A percentile compares a stretch with the other conserved stretches of the same genome.
These are phyloP conservation scores for Cyberlindnera amylophila DNA, from an alignment of 805 yeast species.

Conservation along the genomic window DNA sequence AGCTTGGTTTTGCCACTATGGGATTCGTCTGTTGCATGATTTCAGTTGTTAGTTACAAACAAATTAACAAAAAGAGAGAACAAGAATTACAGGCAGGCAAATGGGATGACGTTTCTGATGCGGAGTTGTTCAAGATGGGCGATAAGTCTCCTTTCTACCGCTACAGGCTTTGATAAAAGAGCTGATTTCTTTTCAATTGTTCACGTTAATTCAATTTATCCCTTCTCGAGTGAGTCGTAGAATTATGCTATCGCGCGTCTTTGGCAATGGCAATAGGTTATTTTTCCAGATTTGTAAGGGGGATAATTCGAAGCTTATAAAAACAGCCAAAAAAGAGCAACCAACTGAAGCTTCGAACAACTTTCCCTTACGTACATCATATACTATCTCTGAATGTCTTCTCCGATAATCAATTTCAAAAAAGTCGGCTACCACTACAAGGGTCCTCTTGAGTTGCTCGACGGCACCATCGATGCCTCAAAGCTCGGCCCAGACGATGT, in stretches of 20 bases:
- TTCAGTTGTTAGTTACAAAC: conserved; percentile 22
- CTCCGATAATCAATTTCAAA: conserved; percentile 1
- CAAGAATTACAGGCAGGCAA: conserved; percentile 30
- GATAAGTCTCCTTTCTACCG: conserved; percentile 39
- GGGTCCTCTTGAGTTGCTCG: conserved; percentile 10
- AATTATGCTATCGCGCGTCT: too few relatives aligned
- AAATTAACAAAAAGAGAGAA: conserved; percentile 25
- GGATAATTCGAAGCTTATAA: too few relatives aligned
- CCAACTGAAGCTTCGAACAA: too few relatives aligned
- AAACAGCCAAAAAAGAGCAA: too few relatives aligned
- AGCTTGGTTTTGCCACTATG: conserved; percentile 31
- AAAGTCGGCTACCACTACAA: conserved; percentile 20
- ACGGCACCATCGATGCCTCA: conserved; percentile 6
- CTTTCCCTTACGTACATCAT: too few relatives aligned
- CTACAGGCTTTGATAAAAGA: conserved; percentile 24
- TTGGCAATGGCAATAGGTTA: too few relatives aligned
- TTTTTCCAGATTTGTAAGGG: too few relatives aligned
- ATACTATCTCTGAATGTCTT: too few relatives aligned
- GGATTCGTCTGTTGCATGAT: conserved; percentile 29
- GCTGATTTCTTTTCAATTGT: not conserved
- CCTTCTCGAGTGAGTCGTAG: too few relatives aligned
- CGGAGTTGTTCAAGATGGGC: conserved; percentile 36
- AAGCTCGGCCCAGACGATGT: conserved; percentile 36
- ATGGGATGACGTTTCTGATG: conserved; percentile 27
- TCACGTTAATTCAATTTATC: too few relatives aligned